Evolutionary conservation across 495 filamentous ascomycete genomes (phyloP), one percentile per base, ranked within the genome.

Genomic region (Podospora tetraspora): DNA sequence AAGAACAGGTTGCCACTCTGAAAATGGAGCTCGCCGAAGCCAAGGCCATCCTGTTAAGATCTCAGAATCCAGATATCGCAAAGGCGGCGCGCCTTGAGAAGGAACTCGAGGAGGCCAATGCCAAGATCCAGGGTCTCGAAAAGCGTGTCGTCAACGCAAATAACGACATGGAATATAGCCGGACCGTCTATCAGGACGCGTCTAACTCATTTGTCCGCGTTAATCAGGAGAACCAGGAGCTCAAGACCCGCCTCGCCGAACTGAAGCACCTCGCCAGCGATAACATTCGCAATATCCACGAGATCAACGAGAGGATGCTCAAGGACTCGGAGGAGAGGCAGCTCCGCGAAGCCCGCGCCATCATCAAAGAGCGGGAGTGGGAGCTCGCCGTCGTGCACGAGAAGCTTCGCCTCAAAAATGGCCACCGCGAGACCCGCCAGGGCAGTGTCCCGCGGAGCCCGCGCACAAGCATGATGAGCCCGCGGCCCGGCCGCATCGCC

Each of bases 161-260:
- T 32, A 76, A 71, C 19, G 85, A 89, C 13, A 71, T 78, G 24
- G 89, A 90, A 16, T 92, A 88, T 74, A 81, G 81, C 37, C 84
- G 88, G 59, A 79, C 82, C 21, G 80, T 85, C 37, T 93, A 92
- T 68, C 88, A 92, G 63, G 79, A 82, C 37, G 87, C 88, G 0
- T 90, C 88, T 16, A 86, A 78, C 19, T 77, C 79, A 0, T 83
- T 83, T 11, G 80, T 77, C 19, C 84, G 87, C 56, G 76, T 85
- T 21, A 75, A 75, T 19, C 78, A 76, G 24, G 87, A 90, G 75
- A 80, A 82, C 52, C 75, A 79, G 12, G 76, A 76, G n/a, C 79
- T 90, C 12, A 74, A 79, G 43, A 73, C 72, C 11, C 78, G 81
- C 52, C 83, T 86, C 37, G 81, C 80, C 24, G 71, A 75, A 0